These are phyloP conservation scores for Anisodus tanguticus DNA, from an alignment of 257 asterid genomes.

Conservation along the genomic window DNA sequence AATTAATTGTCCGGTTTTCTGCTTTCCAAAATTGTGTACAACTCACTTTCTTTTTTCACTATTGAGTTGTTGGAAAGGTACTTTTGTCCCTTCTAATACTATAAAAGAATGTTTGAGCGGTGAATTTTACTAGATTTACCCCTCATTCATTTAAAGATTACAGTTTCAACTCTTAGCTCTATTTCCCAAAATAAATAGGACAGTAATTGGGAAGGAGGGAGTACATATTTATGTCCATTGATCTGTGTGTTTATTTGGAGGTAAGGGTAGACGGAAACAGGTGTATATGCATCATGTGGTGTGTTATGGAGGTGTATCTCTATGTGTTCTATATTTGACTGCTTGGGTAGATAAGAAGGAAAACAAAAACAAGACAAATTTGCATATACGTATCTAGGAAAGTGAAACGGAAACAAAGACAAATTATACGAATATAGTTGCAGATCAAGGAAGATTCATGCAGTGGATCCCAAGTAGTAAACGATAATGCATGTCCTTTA, in stretches of 20 bases:
- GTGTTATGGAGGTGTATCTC: not conserved
- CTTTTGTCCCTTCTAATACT: not conserved
- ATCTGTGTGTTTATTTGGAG: not conserved
- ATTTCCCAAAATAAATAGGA: conserved; percentile 5
- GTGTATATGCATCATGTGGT: conserved; percentile 3
- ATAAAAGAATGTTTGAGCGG: not conserved
- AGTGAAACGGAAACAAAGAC: not conserved
- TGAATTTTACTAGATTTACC: not conserved
- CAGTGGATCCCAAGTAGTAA: not conserved
- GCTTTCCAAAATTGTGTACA: not conserved
- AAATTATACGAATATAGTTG: not conserved
- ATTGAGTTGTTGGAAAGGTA: not conserved
- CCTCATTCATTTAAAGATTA: not conserved
- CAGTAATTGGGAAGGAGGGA: not conserved
- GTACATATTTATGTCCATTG: not conserved
- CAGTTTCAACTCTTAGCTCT: not conserved
- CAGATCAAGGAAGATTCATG: conserved; percentile 18
- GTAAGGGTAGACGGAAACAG: not conserved
- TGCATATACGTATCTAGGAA: not conserved
- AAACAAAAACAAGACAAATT: not conserved
- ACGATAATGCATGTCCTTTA: not conserved
- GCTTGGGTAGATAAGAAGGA: not conserved
- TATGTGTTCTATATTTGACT: not conserved
- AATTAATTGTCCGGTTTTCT: not conserved
- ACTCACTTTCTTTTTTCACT: conserved; percentile 4